Base-by-base conservation (phyloP, 78 protist genomes). In the Dictyostelium capitatum region DNA sequence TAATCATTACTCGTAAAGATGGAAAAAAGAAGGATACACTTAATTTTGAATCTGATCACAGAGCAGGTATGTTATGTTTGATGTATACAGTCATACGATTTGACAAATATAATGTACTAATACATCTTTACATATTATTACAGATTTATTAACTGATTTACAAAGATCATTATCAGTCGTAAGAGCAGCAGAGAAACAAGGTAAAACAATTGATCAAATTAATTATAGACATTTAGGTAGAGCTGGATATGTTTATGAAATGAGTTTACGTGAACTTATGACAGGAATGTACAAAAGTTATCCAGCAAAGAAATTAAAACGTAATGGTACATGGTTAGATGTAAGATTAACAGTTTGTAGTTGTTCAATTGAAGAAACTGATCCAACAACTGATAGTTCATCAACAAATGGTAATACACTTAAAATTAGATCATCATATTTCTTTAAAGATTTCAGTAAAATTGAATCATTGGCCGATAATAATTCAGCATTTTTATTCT, bases 181-280 rank as follows among this genome's bases (percentile, higher is more conserved):
- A 10, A 69, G 91, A 73, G 91, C 91, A 72, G 91, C 91, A 37
- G 91, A 83, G 25, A 83, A 83, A 43, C 91, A 83, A 43, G 81
- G 81, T 25, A 83, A 83, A 72, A 37, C 91, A 83, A 20, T 83
- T n/a, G 91, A 83, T 56, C 80, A 69, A 32, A 54, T 83, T 28
- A 83, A 83, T 56, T 83, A 83, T 83, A 48, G 91, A 51, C 91
- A 83, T 83, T 53, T 83, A n/a, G 91, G 91, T 41, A 48, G 91
- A 51, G 37, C 91, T 14, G 91, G 91, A 20, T 83, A 72, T 73
- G 91, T 83, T 28, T 72, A 72, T 25, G 91, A 83, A 43, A 83
- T 83, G 91, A 83, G 91, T 83, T 32, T 83, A 15, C 56, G 91
- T 51, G 91, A 83, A 57, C 30, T 83, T 28, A 53, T 74, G 37